Base-by-base conservation (phyloP, 306 rosid genomes). In the Rosa multiflora region DNA sequence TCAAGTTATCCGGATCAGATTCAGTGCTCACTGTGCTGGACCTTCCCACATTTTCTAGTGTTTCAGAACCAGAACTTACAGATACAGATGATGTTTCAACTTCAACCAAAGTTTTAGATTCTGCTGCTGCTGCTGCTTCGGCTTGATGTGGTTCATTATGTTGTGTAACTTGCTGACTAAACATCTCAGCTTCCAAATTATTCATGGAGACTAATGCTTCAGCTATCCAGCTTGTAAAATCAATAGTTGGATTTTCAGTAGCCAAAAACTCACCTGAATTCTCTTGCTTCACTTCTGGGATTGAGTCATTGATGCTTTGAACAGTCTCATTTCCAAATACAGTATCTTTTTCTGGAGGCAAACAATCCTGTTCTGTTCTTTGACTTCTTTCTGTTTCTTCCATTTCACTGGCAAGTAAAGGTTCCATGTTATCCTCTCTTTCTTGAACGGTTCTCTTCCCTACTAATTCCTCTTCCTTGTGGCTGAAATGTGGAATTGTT, bases 11-110 rank as follows among this genome's bases (percentile, higher is more conserved):
- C 59, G 93, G 64, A 80, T 87, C 88, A 43, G 91, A 92, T 84
- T 89, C 94, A 49, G 88, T 86, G 84, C 97, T 90, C 82, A 88
- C 94, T 40, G 90, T 86, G 83, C 97, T 90, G 47, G 82, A 77
- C 87, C 96, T 89, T 84, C 87, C 77, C 75, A 68, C 20, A 78
- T 83, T 83, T 59, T 91, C 92, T 69, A 78, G 81, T 78, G 83
- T 69, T 78, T 87, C 91, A 87, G 74, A 79, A 49, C 71, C 78
- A 66, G 84, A 76, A 72, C 78, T 79, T 83, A 58, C 78, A 79
- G 83, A 44, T 61, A 61, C 23, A 69, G 81, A 52, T 80, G 63
- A 67, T 72, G 63, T 55, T 79, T 62, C 74, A 21, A 39, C 72
- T 48, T 49, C 83, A 23, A 72, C 56, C 47, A 87, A 73, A 82